Conservation (phyloP, 2,329 filamentous ascomycete species). For the Fusarium sp. region DNA sequence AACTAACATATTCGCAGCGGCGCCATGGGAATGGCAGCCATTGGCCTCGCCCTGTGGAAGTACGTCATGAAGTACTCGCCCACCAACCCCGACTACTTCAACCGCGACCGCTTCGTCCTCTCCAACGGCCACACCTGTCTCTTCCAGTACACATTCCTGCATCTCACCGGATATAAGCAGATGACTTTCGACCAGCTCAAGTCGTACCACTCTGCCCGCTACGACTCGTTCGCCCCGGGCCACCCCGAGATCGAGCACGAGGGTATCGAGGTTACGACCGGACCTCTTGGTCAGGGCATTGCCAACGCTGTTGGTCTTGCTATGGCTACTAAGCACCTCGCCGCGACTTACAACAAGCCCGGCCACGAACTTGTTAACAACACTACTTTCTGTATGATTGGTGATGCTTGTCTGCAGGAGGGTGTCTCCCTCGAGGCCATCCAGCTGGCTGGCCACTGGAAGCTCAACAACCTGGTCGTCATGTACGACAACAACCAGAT, state of each 20-base stretch:
- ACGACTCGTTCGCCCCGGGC: conserved; percentile 64
- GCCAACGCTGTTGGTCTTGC: conserved; percentile 71
- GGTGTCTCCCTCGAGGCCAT: conserved; percentile 69
- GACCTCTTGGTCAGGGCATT: conserved; percentile 70
- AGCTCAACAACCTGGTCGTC: conserved; percentile 66
- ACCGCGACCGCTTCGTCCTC: conserved; percentile 72
- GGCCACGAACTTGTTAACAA: conserved; percentile 62
- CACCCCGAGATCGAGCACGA: conserved; percentile 69
- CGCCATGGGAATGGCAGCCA: conserved; percentile 71
- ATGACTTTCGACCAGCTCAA: conserved; percentile 70
- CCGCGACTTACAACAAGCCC: conserved; percentile 64
- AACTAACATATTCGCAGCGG: conserved; percentile 37
- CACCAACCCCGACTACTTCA: conserved; percentile 66
- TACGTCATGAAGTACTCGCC: conserved; percentile 72
- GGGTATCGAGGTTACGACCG: conserved; percentile 70
- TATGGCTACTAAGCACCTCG: conserved; percentile 67
- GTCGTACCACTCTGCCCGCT: conserved; percentile 59
- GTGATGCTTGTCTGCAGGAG: conserved; percentile 70
- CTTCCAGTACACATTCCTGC: conserved; percentile 65
- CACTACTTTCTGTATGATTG: conserved; percentile 67
- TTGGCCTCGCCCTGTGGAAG: conserved; percentile 70
- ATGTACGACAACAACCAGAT: conserved; percentile 73
- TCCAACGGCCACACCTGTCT: conserved; percentile 70
- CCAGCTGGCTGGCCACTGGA: conserved; percentile 66
- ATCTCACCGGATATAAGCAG: conserved; percentile 64